Evolutionary conservation across 768 basidiomycete genomes (phyloP), one percentile per base, ranked within the genome.

Genomic region (Xerocomellus amylosporus): DNA sequence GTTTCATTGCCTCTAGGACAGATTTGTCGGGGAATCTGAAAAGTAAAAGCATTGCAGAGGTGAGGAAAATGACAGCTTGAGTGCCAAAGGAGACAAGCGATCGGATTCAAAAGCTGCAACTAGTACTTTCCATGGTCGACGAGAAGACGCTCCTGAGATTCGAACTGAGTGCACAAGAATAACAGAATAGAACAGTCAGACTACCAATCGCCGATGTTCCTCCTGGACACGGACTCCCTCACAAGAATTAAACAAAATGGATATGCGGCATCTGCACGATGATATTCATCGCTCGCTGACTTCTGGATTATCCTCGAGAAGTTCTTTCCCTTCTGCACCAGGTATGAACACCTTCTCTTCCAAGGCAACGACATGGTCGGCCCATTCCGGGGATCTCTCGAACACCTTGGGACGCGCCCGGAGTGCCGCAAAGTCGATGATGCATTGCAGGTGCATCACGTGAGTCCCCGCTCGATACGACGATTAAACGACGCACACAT

Each of bases 241-340:
- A 26, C 28, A 28, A 8, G 28, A 33, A 37, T 31, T 20, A 55
- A 46, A 49, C 31, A 19, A 56, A 56, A 22, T 56, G 42, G 13
- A 56, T 56, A 28, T 56, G 55, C 2, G 55, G 55, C 53, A 54
- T 56, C 41, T 39, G 52, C 22, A 55, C 53, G 42, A 56, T 34
- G 42, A 56, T 49, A 39, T 55, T 55, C 52, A 55, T 56, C n/a
- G 24, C 39, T 10, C 55, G 37, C 52, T 56, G 42, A 54, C 42
- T 15, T 56, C 52, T n/a, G 46, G 8, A n/a, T 56, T 41, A 3
- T 48, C 36, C 41, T 54, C 52, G 22, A 19, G 7, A 4, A 48
- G 41, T 3, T 13, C 15, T 34, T 49, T 44, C 28, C 52, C 46
- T 22, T 44, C 22, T 31, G 46, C 46, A n/a, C 54, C 34, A 10